Evolutionary conservation across 2,329 filamentous ascomycete genomes (phyloP).

Genomic region (Aspergillus quadrilineatus): DNA sequence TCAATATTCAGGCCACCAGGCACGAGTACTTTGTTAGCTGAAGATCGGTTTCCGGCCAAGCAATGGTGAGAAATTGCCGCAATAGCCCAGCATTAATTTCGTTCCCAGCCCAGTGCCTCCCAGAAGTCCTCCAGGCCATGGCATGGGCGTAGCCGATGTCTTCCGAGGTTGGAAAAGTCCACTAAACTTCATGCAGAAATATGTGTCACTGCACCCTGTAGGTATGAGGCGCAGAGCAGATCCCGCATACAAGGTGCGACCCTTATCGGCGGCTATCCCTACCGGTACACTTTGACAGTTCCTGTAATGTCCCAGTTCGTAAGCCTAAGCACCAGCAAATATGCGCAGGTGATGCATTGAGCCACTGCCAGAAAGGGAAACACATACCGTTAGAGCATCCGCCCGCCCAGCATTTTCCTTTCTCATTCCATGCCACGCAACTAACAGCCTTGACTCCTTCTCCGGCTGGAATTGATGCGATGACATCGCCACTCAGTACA

Average conservation of each 20-base stretch:
- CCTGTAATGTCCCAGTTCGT: constrained; percentile 13
- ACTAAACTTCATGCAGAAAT: too few relatives aligned
- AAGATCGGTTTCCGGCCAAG: not conserved
- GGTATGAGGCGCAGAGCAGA: not conserved
- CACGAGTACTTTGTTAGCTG: not conserved
- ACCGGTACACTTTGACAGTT: constrained; percentile 23
- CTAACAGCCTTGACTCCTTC: constrained; percentile 44
- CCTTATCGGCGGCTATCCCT: constrained; percentile 3
- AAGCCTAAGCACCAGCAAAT: constrained; percentile 2
- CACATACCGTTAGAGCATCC: constrained; percentile 44
- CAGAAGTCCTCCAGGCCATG: too few relatives aligned
- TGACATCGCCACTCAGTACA: constrained; percentile 68
- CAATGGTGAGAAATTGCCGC: not conserved
- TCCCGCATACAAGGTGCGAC: not conserved
- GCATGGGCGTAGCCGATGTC: too few relatives aligned
- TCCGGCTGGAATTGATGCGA: constrained; percentile 57
- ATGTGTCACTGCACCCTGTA: too few relatives aligned
- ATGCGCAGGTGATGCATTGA: not conserved
- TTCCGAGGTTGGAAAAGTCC: too few relatives aligned
- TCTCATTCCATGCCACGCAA: constrained; percentile 48
- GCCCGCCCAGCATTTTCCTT: constrained; percentile 39
- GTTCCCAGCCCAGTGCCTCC: not conserved
- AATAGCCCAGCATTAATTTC: not conserved
- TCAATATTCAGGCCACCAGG: not conserved
- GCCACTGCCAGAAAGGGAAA: constrained; percentile 1